These are phyloP conservation scores for Trichoderma afroharzianum DNA, from an alignment of 2,329 filamentous ascomycete species.

Conservation along the genomic window DNA sequence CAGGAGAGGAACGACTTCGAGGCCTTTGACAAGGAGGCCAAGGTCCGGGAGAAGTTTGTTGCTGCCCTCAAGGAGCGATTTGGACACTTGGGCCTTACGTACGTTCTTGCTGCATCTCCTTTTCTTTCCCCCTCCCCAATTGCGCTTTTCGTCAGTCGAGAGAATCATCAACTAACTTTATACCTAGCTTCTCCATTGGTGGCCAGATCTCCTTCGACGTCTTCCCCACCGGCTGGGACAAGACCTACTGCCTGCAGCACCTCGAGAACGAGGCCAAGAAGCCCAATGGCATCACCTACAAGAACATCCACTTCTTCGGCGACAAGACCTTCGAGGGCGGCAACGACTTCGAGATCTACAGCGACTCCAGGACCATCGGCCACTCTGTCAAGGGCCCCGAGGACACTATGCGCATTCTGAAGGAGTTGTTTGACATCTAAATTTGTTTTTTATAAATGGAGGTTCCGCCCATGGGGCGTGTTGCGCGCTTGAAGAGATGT, in stretches of 20 bases:
- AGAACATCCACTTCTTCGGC: slow-evolving; percentile 93
- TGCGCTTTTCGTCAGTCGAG: not conserved
- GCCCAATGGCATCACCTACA: slow-evolving; percentile 71
- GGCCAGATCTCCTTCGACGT: slow-evolving; percentile 98
- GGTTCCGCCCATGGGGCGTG: not conserved
- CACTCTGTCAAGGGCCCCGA: slow-evolving; percentile 79
- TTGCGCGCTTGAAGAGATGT: not conserved
- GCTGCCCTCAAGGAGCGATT: slow-evolving; percentile 75
- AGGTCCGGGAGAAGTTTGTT: slow-evolving; percentile 74
- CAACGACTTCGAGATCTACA: slow-evolving; percentile 94
- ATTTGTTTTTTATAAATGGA: not conserved
- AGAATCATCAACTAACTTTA: not conserved
- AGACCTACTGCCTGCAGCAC: slow-evolving; percentile 92
- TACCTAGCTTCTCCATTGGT: slow-evolving; percentile 79
- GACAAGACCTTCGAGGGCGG: slow-evolving; percentile 91
- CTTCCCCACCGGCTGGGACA: slow-evolving; percentile 96
- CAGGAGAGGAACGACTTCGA: slow-evolving; percentile 81
- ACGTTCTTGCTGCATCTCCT: slow-evolving; percentile 34
- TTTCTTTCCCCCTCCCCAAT: not conserved
- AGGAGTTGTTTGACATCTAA: slow-evolving; percentile 72
- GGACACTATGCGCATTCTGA: slow-evolving; percentile 76
- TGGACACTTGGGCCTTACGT: slow-evolving; percentile 79
- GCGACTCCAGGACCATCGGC: slow-evolving; percentile 74
- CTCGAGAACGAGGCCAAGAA: slow-evolving; percentile 74
- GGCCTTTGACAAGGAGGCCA: slow-evolving; percentile 72